These are phyloP conservation scores for Trametes versicolor DNA, from an alignment of 1,284 basidiomycete species.

Conservation along the genomic window DNA sequence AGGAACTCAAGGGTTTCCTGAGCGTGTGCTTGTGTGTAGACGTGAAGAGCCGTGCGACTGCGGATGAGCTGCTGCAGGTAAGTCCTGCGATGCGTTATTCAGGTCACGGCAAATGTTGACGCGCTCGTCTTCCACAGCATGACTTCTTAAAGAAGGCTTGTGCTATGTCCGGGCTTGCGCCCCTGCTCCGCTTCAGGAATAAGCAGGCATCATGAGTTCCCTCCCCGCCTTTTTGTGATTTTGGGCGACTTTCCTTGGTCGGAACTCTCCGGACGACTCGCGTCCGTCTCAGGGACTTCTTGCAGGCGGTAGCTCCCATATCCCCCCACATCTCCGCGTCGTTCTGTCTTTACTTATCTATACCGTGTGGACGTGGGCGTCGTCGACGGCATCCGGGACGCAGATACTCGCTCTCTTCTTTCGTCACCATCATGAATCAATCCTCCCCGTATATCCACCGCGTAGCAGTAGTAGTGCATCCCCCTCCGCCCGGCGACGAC, in stretches of 20 bases:
- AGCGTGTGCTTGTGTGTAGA: slow-evolving; percentile 98
- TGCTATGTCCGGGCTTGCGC: slow-evolving; percentile 81
- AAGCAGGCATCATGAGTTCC: slow-evolving; percentile 47
- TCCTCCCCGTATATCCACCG: not conserved
- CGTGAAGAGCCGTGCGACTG: slow-evolving; percentile 93
- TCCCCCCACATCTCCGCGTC: slow-evolving; percentile 9
- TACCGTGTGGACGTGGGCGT: slow-evolving; percentile 20
- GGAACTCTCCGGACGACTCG: slow-evolving; percentile 14
- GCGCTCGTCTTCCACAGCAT: slow-evolving; percentile 63
- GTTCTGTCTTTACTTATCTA: slow-evolving; percentile 19
- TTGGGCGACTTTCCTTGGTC: slow-evolving; percentile 11
- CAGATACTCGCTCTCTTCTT: not conserved
- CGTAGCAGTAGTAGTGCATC: not conserved
- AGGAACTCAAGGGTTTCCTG: slow-evolving; percentile 95
- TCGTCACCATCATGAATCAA: not conserved
- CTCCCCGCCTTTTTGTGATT: slow-evolving; percentile 15
- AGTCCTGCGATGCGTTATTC: slow-evolving; percentile 42
- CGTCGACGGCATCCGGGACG: not conserved
- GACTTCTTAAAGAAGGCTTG: slow-evolving; percentile 93
- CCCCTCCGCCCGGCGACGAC: not conserved
- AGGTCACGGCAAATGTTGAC: not conserved
- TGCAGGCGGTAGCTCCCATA: slow-evolving; percentile 1
- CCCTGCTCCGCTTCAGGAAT: slow-evolving; percentile 75
- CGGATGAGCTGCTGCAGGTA: slow-evolving; percentile 91
- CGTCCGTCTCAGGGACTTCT: slow-evolving; percentile 22